These are phyloP conservation scores for Acacia pycnantha DNA, from an alignment of 331 rosid genomes.

Conservation along the genomic window DNA sequence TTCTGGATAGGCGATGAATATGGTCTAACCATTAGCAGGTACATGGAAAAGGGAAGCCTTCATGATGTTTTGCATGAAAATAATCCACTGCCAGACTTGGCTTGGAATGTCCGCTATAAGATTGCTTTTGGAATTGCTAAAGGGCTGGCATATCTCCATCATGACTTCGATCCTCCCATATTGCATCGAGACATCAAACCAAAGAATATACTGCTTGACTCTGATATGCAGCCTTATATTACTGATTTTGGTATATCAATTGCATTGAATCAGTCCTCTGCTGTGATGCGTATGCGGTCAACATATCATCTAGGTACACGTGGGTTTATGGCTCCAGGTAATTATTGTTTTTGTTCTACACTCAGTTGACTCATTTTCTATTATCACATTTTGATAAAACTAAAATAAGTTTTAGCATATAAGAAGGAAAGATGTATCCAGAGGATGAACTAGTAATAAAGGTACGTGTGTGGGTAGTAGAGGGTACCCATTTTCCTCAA, in stretches of 20 bases:
- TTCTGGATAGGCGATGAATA: constrained; percentile 49
- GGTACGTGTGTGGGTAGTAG: background rate
- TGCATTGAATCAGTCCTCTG: constrained; percentile 43
- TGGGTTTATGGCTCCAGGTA: constrained; percentile 17
- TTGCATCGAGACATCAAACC: constrained; percentile 76
- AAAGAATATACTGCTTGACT: constrained; percentile 61
- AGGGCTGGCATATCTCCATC: constrained; percentile 67
- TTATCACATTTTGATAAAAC: background rate
- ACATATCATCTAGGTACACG: constrained; percentile 47
- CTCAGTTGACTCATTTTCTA: background rate
- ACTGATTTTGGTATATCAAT: constrained; percentile 67
- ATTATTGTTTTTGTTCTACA: background rate
- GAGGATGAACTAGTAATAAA: background rate
- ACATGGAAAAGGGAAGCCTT: constrained; percentile 73
- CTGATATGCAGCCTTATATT: constrained; percentile 68
- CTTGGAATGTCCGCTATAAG: constrained; percentile 54
- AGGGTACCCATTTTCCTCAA: background rate
- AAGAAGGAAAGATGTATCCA: background rate
- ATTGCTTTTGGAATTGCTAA: constrained; percentile 70
- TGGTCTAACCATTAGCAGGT: constrained; percentile 53
- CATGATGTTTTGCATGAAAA: constrained; percentile 59
- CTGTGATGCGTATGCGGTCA: background rate
- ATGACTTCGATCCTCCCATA: constrained; percentile 53
- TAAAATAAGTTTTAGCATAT: background rate
- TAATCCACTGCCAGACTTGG: constrained; percentile 40